A percentile compares a stretch with the other conserved stretches of the same genome.
Evolutionary conservation across 345 rosid genomes (phyloP).

Genomic region (Kandelia obovata): DNA sequence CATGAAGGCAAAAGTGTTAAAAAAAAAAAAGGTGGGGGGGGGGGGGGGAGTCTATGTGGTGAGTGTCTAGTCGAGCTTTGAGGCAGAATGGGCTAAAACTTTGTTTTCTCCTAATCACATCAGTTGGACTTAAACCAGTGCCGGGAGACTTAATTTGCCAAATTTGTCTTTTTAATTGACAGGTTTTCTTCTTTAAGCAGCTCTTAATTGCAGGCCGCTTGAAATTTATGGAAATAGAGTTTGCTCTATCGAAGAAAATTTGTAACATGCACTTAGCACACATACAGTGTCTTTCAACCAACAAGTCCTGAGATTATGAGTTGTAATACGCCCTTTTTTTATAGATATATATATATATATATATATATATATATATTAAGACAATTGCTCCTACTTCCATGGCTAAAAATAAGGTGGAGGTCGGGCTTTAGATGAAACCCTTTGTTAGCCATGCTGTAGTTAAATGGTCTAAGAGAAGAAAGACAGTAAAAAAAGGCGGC

Average conservation of each 20-base stretch:
- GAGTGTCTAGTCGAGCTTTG: constrained; percentile 6
- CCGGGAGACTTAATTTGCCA: background rate
- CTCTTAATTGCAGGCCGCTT: background rate
- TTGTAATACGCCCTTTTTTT: too few species aligned
- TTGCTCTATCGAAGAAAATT: background rate
- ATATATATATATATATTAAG: too few species aligned
- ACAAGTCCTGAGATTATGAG: too few species aligned
- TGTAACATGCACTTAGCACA: background rate
- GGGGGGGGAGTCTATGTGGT: background rate
- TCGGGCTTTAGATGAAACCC: too few species aligned
- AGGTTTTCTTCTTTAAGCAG: background rate
- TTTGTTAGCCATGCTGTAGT: too few species aligned
- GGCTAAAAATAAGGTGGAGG: too few species aligned
- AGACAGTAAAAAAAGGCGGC: background rate
- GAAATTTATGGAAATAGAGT: background rate
- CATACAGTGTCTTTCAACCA: too few species aligned
- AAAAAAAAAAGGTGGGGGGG: too few species aligned
- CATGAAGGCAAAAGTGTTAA: too few species aligned
- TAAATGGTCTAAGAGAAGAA: background rate
- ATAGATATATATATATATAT: too few species aligned
- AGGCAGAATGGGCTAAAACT: constrained; percentile 4
- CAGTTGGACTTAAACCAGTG: constrained; percentile 25
- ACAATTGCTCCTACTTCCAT: too few species aligned
- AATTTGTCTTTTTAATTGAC: background rate
- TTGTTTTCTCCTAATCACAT: constrained; percentile 32